Conservation (phyloP, 2,329 filamentous ascomycete genomes). For the Acrodontium crateriforme region DNA sequence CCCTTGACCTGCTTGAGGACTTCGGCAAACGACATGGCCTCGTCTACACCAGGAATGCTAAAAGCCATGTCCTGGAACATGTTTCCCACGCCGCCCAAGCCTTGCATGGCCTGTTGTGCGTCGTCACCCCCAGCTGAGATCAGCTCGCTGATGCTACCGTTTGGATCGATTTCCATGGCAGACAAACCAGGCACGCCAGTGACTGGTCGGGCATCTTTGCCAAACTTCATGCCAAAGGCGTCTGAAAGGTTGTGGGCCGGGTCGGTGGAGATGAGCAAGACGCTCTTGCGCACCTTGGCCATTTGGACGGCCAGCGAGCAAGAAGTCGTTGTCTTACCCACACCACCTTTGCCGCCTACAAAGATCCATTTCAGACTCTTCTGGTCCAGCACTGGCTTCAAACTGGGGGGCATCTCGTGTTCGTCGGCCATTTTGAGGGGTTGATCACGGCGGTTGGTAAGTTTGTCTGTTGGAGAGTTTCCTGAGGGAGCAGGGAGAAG, state of each 20-base stretch:
- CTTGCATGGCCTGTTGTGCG: conserved; percentile 55
- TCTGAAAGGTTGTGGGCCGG: conserved; percentile 96
- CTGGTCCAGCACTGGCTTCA: conserved; percentile 91
- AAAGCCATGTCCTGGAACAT: conserved; percentile 99
- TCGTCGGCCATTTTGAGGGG: conserved; percentile 41
- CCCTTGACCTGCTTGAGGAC: conserved; percentile 99
- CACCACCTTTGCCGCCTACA: conserved; percentile 93
- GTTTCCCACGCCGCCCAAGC: conserved; percentile 58
- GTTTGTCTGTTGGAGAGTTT: too few relatives aligned
- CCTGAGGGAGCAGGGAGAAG: too few relatives aligned
- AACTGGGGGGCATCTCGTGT: conserved; percentile 66
- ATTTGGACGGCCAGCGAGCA: conserved; percentile 98
- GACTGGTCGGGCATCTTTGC: conserved; percentile 88
- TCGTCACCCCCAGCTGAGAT: conserved; percentile 65
- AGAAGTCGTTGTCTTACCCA: conserved; percentile 98
- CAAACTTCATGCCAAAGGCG: conserved; percentile 97
- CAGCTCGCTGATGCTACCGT: conserved; percentile 92
- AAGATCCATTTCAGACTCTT: conserved; percentile 97
- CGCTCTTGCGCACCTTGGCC: conserved; percentile 83
- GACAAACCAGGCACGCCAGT: conserved; percentile 88
- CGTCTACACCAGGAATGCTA: conserved; percentile 93
- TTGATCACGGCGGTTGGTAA: too few relatives aligned
- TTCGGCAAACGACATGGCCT: conserved; percentile 99
- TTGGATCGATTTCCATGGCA: conserved; percentile 98
- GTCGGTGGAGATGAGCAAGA: conserved; percentile 95